Evolutionary conservation across 148 eudicot species (phyloP).

Genomic region (Spergularia bocconei): DNA sequence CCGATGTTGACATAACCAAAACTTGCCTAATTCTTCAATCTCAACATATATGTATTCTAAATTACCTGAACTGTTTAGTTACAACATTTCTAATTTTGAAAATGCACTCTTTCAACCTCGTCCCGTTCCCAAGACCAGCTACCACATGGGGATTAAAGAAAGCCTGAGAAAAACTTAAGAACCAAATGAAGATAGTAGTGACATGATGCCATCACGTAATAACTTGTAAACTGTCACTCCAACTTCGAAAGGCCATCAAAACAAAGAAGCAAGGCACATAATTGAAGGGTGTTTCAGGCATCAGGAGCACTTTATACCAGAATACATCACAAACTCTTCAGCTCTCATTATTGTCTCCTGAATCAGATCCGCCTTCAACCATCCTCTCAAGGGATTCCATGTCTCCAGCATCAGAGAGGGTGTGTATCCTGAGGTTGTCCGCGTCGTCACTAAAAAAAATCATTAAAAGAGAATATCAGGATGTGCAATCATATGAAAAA

Average conservation of each 20-base stretch:
- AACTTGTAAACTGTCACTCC: neutral
- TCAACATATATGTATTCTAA: neutral
- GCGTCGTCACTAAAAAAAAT: slow-evolving; percentile 66
- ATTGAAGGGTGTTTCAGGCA: neutral
- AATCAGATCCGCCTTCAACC: slow-evolving; percentile 53
- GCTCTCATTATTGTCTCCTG: slow-evolving; percentile 38
- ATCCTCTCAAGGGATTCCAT: slow-evolving; percentile 70
- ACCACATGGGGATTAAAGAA: neutral
- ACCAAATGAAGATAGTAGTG: too few relatives aligned
- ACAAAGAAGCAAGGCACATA: neutral
- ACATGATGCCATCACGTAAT: neutral
- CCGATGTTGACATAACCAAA: neutral
- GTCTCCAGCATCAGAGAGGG: slow-evolving; percentile 68
- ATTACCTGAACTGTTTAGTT: neutral
- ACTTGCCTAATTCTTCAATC: neutral
- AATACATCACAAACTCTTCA: slow-evolving; percentile 5
- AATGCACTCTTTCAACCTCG: neutral
- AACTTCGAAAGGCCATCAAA: neutral
- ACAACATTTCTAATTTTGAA: neutral
- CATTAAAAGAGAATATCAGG: neutral
- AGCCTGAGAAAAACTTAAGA: neutral
- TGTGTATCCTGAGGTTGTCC: slow-evolving; percentile 65
- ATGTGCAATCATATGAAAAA: neutral
- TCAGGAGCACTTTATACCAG: neutral
- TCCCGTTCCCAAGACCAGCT: neutral